Evolutionary conservation across 306 rosid species (phyloP), one percentile per base, ranked within the genome.

Genomic region (Prunus armeniaca): DNA sequence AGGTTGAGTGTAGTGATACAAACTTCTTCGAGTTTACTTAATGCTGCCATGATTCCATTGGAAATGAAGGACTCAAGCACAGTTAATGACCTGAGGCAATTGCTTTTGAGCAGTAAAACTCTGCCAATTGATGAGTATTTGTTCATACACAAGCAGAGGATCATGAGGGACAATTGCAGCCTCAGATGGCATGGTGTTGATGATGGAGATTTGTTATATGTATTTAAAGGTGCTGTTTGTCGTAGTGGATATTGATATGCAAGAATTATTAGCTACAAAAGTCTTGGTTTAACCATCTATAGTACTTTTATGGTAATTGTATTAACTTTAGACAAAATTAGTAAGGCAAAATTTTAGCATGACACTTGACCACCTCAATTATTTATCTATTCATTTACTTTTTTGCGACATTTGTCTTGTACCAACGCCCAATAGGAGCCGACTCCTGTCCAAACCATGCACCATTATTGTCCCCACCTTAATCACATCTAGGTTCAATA

Each of bases 121-220:
- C 78, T 94, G 55, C 96, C 96, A 12, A 38, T 22, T 55, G 92
- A 89, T 76, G 92, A 95, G 52, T 95, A 95, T 64, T 67, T 95
- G 88, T 92, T 95, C 68, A 88, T 95, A 66, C 98, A 95, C 81
- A 89, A 69, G 67, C 98, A 95, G 77, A 89, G 98, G 80, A 94
- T 92, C 76, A 94, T 92, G 98, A 86, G 86, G 28, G 93, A 89
- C 46, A 77, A 80, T 64, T 85, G 89, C 73, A 94, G 96, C 79
- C 93, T 91, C 47, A 69, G 85, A 55, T 92, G 97, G 96, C 97
- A 95, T 76, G 97, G 93, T 10, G 96, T 95, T 65, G 90, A 89
- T 80, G 86, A 87, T 79, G 97, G 98, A 10, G 97, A 94, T 74
- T 67, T 76, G 75, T 81, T 94, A 6, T 88, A 90, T 65, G 92